Evolutionary conservation across 75 land plant genomes (phyloP).

Genomic region (Ceratopteris richardii): DNA sequence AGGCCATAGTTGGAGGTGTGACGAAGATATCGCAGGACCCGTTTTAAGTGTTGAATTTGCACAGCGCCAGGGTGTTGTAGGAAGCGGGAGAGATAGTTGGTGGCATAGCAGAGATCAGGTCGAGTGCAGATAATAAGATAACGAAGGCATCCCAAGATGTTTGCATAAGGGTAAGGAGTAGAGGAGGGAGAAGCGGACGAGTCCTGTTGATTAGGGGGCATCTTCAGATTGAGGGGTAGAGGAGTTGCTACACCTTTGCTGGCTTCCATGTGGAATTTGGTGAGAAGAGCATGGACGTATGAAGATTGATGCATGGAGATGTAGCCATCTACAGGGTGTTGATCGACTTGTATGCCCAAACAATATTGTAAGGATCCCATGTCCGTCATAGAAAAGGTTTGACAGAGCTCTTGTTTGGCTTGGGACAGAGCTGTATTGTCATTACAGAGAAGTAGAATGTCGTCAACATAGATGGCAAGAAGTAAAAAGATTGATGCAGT

Average conservation of each 20-base stretch:
- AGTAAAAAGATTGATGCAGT: not conserved
- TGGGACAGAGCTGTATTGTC: not conserved
- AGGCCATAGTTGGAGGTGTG: not conserved
- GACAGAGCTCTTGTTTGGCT: not conserved
- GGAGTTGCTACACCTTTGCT: not conserved
- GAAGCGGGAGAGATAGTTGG: not conserved
- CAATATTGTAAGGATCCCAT: not conserved
- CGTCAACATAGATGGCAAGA: no score
- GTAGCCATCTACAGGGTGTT: not conserved
- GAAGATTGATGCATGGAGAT: not conserved
- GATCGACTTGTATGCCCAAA: not conserved
- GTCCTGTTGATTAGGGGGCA: not conserved
- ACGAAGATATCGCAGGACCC: not conserved
- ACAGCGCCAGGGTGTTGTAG: not conserved
- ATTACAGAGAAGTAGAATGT: no score
- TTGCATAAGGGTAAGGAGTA: no score
- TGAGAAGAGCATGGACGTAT: not conserved
- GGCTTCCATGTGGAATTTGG: not conserved
- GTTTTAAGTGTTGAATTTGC: not conserved
- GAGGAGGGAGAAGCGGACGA: no score
- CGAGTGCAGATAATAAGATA: not conserved
- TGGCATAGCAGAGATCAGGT: not conserved
- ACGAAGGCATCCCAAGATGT: not conserved
- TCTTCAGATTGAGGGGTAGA: not conserved
- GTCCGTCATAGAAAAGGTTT: not conserved